These are phyloP conservation scores for Malassezia japonica DNA, from an alignment of 1,284 basidiomycete species.

Conservation along the genomic window DNA sequence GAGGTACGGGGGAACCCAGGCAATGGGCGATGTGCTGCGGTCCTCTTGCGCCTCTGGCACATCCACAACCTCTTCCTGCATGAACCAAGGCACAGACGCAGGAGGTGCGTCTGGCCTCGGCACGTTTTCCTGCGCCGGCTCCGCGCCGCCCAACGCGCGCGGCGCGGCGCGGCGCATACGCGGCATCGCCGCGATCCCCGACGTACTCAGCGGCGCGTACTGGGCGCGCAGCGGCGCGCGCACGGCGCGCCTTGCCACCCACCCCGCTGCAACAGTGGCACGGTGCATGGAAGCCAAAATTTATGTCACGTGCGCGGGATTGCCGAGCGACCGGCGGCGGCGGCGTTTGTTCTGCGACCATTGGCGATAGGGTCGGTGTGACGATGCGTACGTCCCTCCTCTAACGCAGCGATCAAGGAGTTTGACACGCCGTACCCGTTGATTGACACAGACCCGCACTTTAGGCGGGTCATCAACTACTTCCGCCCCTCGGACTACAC, in stretches of 20 bases:
- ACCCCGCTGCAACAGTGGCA: too few relatives aligned
- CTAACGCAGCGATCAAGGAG: constrained; percentile 27
- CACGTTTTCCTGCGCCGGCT: too few relatives aligned
- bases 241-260: too few relatives aligned
- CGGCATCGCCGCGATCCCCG: not conserved
- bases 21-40: not conserved
- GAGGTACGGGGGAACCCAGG: constrained; percentile 14
- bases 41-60: constrained; percentile 3
- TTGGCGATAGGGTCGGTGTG: constrained; percentile 4
- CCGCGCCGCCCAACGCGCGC: too few relatives aligned
- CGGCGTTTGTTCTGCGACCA: not conserved
- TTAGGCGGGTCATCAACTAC: constrained; percentile 74
- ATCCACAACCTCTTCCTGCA: constrained; percentile 30
- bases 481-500: constrained; percentile 81
- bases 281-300: not conserved
- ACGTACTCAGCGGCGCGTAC: not conserved
- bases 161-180: not conserved
- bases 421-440: constrained; percentile 41
- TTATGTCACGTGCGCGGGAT: constrained; percentile 3
- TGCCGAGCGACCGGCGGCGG: not conserved
- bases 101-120: not conserved
- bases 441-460: constrained; percentile 78
- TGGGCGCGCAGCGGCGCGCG: too few relatives aligned
- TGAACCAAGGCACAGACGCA: constrained; percentile 30
- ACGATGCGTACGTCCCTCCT: constrained; percentile 12